These are phyloP conservation scores for Exobasidium cylindrosporum DNA, from an alignment of 1,284 basidiomycete genomes.

Conservation along the genomic window DNA sequence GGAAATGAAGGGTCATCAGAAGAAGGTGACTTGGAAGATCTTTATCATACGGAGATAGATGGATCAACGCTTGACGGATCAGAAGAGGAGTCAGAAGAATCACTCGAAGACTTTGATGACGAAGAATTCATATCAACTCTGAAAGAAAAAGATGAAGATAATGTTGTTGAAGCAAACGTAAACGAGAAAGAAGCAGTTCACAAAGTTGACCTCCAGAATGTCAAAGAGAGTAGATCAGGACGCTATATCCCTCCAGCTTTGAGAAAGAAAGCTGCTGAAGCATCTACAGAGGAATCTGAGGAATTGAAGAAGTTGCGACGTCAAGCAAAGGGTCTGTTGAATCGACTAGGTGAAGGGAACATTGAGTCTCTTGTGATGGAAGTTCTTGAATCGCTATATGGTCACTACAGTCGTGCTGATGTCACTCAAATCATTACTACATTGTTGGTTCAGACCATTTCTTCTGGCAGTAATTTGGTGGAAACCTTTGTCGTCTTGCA, in stretches of 20 bases:
- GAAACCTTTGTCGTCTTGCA: constrained; percentile 86
- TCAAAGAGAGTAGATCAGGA: not conserved
- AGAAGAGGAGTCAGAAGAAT: constrained; percentile 7
- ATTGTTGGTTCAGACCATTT: constrained; percentile 77
- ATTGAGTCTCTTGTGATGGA: constrained; percentile 74
- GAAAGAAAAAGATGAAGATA: constrained; percentile 16
- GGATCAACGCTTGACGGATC: not conserved
- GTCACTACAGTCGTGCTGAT: constrained; percentile 75
- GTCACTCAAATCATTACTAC: constrained; percentile 76
- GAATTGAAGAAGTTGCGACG: constrained; percentile 67
- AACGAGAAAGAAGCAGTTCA: constrained; percentile 9
- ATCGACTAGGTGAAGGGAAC: constrained; percentile 84
- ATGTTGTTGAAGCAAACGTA: constrained; percentile 1
- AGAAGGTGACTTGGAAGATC: constrained; percentile 4
- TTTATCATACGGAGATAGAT: not conserved
- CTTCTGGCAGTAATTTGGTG: constrained; percentile 68
- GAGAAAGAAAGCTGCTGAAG: constrained; percentile 52
- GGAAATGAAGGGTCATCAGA: constrained; percentile 9
- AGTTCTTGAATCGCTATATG: constrained; percentile 72
- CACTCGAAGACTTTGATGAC: constrained; percentile 3
- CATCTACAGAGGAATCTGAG: constrained; percentile 57
- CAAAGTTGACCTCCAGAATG: not conserved
- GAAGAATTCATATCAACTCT: not conserved
- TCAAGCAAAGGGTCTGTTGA: constrained; percentile 82
- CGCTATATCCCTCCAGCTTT: constrained; percentile 29